Percentiles rank a stretch among this genome's conserved stretches.
These are phyloP conservation scores for Marsdenia floribunda DNA, from an alignment of 257 asterid species.

Conservation along the genomic window DNA sequence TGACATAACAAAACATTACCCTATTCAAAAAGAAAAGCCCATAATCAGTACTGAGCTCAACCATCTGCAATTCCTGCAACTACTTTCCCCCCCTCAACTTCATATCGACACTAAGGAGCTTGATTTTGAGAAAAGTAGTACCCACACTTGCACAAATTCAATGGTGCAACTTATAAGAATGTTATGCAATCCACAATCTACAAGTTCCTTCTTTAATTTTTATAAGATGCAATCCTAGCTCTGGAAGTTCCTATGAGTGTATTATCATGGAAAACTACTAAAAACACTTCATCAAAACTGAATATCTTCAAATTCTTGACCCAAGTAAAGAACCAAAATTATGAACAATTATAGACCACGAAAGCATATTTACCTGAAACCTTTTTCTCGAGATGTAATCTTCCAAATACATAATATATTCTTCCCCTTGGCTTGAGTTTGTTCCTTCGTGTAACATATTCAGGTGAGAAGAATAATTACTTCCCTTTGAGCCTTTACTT, in stretches of 20 bases:
- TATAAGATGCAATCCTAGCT: neutral
- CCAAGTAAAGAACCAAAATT: neutral
- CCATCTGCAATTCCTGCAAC: neutral
- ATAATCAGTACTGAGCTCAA: neutral
- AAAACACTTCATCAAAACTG: neutral
- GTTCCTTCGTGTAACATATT: neutral
- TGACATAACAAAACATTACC: neutral
- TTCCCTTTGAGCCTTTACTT: constrained; percentile 3
- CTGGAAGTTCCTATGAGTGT: neutral
- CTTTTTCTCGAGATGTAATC: constrained; percentile 31
- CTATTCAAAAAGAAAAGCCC: neutral
- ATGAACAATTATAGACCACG: neutral
- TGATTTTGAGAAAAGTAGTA: neutral
- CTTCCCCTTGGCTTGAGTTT: constrained; percentile 10
- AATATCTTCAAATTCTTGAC: neutral
- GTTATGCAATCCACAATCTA: neutral
- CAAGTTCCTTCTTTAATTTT: neutral
- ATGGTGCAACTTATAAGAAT: neutral
- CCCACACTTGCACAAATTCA: neutral
- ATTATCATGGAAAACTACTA: neutral
- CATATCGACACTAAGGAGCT: neutral
- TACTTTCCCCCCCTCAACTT: neutral
- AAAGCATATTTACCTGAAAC: constrained; percentile 40
- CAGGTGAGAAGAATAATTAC: neutral
- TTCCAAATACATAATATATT: constrained; percentile 21